phyloP scores from a whole-genome alignment of 371 early-diverging fungal species.

The Mortierella sp. region DNA sequence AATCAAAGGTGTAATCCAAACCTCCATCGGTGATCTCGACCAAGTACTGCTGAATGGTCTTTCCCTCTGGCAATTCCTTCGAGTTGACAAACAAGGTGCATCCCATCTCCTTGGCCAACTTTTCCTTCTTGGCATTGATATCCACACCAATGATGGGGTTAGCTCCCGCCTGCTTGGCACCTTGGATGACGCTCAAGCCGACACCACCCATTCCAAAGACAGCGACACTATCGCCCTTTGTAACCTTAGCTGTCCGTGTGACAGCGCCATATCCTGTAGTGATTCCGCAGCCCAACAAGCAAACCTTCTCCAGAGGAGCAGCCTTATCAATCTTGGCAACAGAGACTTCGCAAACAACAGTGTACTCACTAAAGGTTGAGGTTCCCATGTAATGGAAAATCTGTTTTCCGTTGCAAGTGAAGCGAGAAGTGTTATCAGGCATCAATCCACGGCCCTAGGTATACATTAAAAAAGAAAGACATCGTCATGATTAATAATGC shows the following conservation, averaged over 20 bases:
- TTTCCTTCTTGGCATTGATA: slow-evolving; percentile 86
- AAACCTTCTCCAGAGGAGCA: slow-evolving; percentile 88
- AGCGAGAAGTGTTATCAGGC: slow-evolving; percentile 96
- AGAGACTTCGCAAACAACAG: slow-evolving; percentile 93
- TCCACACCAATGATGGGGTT: slow-evolving; percentile 89
- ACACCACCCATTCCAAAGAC: slow-evolving; percentile 97
- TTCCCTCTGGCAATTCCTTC: slow-evolving; percentile 72
- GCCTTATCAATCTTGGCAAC: slow-evolving; percentile 87
- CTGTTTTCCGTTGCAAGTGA: slow-evolving; percentile 89
- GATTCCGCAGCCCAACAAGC: slow-evolving; percentile 95
- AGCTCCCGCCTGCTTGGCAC: slow-evolving; percentile 79
- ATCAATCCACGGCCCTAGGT: slow-evolving; percentile 88
- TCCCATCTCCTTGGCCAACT: slow-evolving; percentile 87
- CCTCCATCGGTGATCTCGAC: slow-evolving; percentile 95
- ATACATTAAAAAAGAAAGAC: background rate
- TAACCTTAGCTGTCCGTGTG: slow-evolving; percentile 92
- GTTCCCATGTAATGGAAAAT: slow-evolving; percentile 98
- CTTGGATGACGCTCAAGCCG: slow-evolving; percentile 93
- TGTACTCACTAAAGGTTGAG: slow-evolving; percentile 96
- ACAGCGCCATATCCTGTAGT: slow-evolving; percentile 98
- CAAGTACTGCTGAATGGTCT: slow-evolving; percentile 86
- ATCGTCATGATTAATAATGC: too few relatives aligned
- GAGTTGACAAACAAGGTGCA: slow-evolving; percentile 96
- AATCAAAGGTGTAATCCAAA: slow-evolving; percentile 96
- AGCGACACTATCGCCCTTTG: slow-evolving; percentile 81